Conservation (phyloP, 345 rosid species). For the Syzygium grande region DNA sequence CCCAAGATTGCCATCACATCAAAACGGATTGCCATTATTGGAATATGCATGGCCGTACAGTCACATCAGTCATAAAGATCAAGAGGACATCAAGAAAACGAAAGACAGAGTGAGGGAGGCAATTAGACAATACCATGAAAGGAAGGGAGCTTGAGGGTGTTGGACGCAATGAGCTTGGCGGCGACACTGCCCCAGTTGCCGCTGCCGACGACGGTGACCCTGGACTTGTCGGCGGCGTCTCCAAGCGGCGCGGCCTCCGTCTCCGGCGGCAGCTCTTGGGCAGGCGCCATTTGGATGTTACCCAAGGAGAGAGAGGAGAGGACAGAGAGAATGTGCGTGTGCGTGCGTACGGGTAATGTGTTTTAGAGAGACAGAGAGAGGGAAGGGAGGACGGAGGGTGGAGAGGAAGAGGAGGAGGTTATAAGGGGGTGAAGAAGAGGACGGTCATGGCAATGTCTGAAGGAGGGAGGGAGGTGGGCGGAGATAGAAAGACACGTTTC, state of each 20-base stretch:
- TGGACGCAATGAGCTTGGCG: constrained; percentile 91
- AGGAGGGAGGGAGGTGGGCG: not conserved
- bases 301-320: not conserved
- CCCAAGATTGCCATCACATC: not conserved
- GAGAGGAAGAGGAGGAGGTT: constrained; percentile 1
- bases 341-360: not conserved
- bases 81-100: not conserved
- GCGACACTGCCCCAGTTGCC: constrained; percentile 99
- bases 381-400: constrained; percentile 5
- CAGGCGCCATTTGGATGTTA: not conserved
- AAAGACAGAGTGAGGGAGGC: not conserved
- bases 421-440: constrained; percentile 6
- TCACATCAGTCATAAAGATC: not conserved
- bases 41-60: not conserved
- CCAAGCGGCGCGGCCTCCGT: not conserved
- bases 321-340: not conserved
- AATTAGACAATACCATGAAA: constrained; percentile 49
- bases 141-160: constrained; percentile 58
- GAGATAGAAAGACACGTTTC: constrained; percentile 2
- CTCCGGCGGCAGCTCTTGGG: not conserved
- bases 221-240: constrained; percentile 19
- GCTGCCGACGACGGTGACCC: constrained; percentile 85
- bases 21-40: not conserved
- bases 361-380: not conserved
- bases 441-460: not conserved